phyloP scores from a whole-genome alignment of 495 filamentous ascomycete genomes.

The Podospora pseudopauciseta region DNA sequence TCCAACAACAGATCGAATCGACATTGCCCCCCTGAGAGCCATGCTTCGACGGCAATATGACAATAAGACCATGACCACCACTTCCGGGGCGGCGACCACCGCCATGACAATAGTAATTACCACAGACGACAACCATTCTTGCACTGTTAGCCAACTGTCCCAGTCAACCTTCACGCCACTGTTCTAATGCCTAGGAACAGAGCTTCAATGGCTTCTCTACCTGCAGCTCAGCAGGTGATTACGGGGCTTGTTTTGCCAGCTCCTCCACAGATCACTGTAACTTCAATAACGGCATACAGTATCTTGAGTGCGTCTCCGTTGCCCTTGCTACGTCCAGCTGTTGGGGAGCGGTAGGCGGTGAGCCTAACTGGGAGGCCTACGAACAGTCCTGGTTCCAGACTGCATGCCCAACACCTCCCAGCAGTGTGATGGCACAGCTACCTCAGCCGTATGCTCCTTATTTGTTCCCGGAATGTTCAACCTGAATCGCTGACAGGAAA shows the following conservation, averaged over 20 bases:
- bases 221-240: slow-evolving; percentile 24
- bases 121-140: neutral
- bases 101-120: neutral
- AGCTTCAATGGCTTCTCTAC: slow-evolving; percentile 25
- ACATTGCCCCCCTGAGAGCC: neutral
- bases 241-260: slow-evolving; percentile 19
- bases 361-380: slow-evolving; percentile 22
- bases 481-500: neutral
- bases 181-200: neutral
- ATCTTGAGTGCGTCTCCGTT: slow-evolving; percentile 25
- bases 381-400: slow-evolving; percentile 24
- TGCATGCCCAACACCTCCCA: slow-evolving; percentile 20
- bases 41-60: neutral
- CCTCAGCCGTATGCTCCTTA: slow-evolving; percentile 18
- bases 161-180: neutral
- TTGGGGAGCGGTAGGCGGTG: slow-evolving; percentile 15
- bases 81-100: slow-evolving; percentile 1
- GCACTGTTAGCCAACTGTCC: neutral
- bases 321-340: slow-evolving; percentile 27
- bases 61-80: neutral
- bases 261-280: slow-evolving; percentile 15
- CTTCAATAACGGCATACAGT: slow-evolving; percentile 24
- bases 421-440: slow-evolving; percentile 19
- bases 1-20: neutral
- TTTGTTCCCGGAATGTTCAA: neutral